Evolutionary conservation across 768 basidiomycete species (phyloP).

Genomic region (Russula sp.): DNA sequence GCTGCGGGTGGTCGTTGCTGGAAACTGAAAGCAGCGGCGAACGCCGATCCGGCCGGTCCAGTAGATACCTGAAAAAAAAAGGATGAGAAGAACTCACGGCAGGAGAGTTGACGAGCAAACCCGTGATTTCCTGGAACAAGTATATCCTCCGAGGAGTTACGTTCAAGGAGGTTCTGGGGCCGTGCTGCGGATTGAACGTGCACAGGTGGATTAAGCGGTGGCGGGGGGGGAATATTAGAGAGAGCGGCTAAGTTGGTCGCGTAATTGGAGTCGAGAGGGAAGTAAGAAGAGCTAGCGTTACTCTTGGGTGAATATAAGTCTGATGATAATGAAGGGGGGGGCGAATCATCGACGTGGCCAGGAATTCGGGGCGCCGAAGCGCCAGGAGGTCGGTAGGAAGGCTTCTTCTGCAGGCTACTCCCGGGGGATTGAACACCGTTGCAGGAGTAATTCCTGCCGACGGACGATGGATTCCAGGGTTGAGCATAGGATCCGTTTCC

Average conservation of each 20-base stretch:
- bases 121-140: constrained; percentile 12
- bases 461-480: constrained; percentile 6
- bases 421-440: constrained; percentile 11
- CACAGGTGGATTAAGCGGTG: constrained; percentile 4
- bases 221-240: constrained; percentile 11
- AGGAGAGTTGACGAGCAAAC: constrained; percentile 17
- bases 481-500: constrained; percentile 3
- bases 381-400: constrained; percentile 25
- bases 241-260: neutral
- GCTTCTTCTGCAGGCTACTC: constrained; percentile 7
- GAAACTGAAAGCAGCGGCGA: constrained; percentile 1
- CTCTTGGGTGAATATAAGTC: constrained; percentile 2
- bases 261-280: constrained; percentile 2
- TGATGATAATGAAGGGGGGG: neutral
- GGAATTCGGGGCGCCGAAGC: constrained; percentile 27
- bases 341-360: constrained; percentile 20
- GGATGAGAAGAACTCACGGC: constrained; percentile 16
- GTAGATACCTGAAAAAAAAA: neutral
- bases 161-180: neutral
- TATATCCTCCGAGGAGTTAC: constrained; percentile 19
- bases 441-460: constrained; percentile 3
- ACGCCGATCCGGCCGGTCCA: neutral
- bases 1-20: constrained; percentile 12
- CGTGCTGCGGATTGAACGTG: neutral
- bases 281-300: constrained; percentile 1